Evolutionary conservation across 1,139 yeast genomes (phyloP).

Genomic region (Yamadazyma mexicana): DNA sequence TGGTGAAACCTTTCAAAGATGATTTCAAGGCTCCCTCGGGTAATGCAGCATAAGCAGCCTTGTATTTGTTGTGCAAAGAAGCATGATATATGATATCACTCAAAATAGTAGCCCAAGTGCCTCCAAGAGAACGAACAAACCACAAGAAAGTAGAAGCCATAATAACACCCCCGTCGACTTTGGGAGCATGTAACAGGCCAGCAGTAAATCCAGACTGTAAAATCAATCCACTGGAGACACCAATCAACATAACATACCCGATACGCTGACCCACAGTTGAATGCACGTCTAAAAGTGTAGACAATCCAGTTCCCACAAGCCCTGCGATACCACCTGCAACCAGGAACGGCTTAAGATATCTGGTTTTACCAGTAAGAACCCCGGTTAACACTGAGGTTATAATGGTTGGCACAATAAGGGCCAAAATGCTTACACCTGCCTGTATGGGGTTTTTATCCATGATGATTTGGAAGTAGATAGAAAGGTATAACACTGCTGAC

Average conservation of each 20-base stretch:
- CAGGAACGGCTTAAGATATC: constrained; percentile 31
- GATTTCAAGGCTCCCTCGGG: constrained; percentile 17
- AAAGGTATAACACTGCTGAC: constrained; percentile 24
- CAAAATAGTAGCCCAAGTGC: constrained; percentile 31
- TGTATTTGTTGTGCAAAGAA: constrained; percentile 22
- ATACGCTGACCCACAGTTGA: constrained; percentile 28
- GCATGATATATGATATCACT: constrained; percentile 37
- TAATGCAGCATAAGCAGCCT: constrained; percentile 18
- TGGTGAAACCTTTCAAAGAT: constrained; percentile 21
- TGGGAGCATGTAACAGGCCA: constrained; percentile 37
- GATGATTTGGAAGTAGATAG: constrained; percentile 42
- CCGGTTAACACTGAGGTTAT: constrained; percentile 31
- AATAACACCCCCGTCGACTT: constrained; percentile 36
- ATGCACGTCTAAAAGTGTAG: constrained; percentile 31
- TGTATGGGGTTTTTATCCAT: constrained; percentile 31
- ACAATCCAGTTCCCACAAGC: constrained; percentile 36
- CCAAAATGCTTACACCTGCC: constrained; percentile 41
- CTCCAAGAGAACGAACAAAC: constrained; percentile 32
- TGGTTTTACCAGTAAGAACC: constrained; percentile 27
- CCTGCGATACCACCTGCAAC: constrained; percentile 29
- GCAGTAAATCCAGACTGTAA: constrained; percentile 31
- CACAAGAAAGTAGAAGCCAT: constrained; percentile 35
- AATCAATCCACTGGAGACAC: constrained; percentile 30
- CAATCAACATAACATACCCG: constrained; percentile 35
- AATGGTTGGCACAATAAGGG: constrained; percentile 36